Base-by-base conservation (phyloP, 108 stramenopile species). In the Cyclostephanos invisitatus region DNA sequence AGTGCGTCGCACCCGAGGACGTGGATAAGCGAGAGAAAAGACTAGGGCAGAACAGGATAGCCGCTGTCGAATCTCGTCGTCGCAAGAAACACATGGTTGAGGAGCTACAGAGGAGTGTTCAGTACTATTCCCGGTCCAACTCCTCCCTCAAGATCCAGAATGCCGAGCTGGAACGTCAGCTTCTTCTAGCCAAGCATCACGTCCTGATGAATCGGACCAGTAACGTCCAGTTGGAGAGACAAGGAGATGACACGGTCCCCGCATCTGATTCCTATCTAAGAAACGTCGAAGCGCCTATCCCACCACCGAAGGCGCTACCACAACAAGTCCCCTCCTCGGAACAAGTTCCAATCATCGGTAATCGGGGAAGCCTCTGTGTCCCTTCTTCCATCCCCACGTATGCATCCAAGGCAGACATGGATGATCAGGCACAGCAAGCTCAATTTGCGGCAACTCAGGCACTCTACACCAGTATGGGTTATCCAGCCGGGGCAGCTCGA, bases 11-110 rank as follows among this genome's bases (percentile, higher is more conserved):
- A 6, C 32, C 25, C 29, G 51, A 72, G 9, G 64, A 22, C 55
- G 59, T 47, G 5, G 11, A 28, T 15, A 55, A 84, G 46, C 79
- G 87, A n/a, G 87, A 86, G 61, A 87, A 88, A 53, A 86, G 94
- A 11, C 80, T 92, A 21, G 90, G 90, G 56, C 91, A 91, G 59
- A 95, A 95, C 72, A 82, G 94, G 2, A 88, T 88, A 71, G 91
- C 91, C 24, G 94, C 94, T 15, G 73, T 84, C 38, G 94, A 95
- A 60, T 89, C 87, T 1, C 81, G 94, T 2, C 70, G 89, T 7
- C 78, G 94, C 46, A 95, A 95, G 82, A 92, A 92, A 80, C 78
- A 84, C 25, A 89, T 91, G 90, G 83, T 92, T 60, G 94, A 90
- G 70, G 91, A 92, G 42, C 87, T 95, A 5, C 89, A 95, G 66